These are phyloP conservation scores for Calonectria leucothoes DNA, from an alignment of 2,329 filamentous ascomycete species.

Conservation along the genomic window DNA sequence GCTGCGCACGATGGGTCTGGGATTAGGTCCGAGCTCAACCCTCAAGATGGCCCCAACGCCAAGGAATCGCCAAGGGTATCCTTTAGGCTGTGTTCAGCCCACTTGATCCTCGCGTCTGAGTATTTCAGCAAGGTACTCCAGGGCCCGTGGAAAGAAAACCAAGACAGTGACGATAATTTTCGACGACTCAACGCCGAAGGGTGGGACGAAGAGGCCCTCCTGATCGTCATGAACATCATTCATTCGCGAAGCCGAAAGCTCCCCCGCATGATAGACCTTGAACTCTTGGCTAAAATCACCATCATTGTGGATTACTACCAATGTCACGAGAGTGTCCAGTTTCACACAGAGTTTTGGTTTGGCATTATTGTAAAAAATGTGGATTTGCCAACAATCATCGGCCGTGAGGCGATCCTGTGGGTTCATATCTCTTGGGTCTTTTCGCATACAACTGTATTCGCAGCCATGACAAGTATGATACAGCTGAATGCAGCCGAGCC, in stretches of 20 bases:
- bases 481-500: not conserved
- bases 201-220: not conserved
- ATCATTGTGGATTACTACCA: not conserved
- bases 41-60: no score
- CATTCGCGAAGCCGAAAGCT: not conserved
- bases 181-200: not conserved
- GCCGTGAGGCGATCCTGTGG: not conserved
- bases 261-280: not conserved
- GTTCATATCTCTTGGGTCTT: not conserved
- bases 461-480: not conserved
- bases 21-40: not conserved
- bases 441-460: not conserved
- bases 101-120: not conserved
- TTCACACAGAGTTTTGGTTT: not conserved
- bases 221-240: not conserved
- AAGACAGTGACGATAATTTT: not conserved
- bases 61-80: not conserved
- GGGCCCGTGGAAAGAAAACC: not conserved
- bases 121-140: not conserved
- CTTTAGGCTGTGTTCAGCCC: not conserved
- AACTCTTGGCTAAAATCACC: not conserved
- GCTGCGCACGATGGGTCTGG: not conserved
- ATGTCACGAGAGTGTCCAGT: not conserved
- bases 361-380: not conserved
- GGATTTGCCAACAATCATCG: not conserved